Evolutionary conservation across 768 basidiomycete species (phyloP).

Genomic region (Tremella mesenterica): DNA sequence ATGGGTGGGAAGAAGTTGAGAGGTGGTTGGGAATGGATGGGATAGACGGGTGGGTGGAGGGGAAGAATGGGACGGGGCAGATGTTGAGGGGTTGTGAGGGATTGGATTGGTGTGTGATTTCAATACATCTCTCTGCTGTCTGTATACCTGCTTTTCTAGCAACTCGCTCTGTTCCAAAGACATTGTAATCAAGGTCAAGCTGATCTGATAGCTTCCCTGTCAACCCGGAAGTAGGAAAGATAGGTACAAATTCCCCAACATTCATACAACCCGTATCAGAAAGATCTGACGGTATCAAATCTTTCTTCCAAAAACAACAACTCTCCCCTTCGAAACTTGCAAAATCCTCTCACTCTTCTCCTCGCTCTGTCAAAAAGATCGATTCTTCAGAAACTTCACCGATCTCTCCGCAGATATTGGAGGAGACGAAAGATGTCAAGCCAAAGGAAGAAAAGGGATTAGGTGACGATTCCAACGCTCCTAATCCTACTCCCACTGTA

Average conservation of each 20-base stretch:
- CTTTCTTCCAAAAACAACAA: constrained; percentile 43
- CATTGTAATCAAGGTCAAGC: background rate
- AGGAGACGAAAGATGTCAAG: constrained; percentile 7
- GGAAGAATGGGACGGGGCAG: constrained; percentile 53
- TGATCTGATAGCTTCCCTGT: constrained; percentile 62
- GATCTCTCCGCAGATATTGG: too few relatives aligned
- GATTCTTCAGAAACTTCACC: constrained; percentile 9
- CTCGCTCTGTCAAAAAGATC: background rate
- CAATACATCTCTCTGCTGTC: background rate
- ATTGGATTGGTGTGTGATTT: constrained; percentile 58
- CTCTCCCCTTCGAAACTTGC: constrained; percentile 12
- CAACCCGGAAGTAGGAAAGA: constrained; percentile 81
- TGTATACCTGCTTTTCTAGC: background rate
- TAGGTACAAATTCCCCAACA: constrained; percentile 69
- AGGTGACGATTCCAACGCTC: constrained; percentile 42
- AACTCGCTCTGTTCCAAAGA: too few relatives aligned
- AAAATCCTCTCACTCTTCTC: background rate
- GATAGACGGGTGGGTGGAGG: constrained; percentile 58
- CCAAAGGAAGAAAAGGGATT: constrained; percentile 22
- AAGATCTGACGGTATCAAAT: constrained; percentile 67
- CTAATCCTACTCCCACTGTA: constrained; percentile 14
- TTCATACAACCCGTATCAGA: constrained; percentile 71
- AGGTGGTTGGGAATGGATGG: constrained; percentile 69
- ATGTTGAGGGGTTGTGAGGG: constrained; percentile 52
- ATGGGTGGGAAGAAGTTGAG: constrained; percentile 53